Evolutionary conservation across 2,329 filamentous ascomycete genomes (phyloP).

Genomic region (Curvularia spicifera): DNA sequence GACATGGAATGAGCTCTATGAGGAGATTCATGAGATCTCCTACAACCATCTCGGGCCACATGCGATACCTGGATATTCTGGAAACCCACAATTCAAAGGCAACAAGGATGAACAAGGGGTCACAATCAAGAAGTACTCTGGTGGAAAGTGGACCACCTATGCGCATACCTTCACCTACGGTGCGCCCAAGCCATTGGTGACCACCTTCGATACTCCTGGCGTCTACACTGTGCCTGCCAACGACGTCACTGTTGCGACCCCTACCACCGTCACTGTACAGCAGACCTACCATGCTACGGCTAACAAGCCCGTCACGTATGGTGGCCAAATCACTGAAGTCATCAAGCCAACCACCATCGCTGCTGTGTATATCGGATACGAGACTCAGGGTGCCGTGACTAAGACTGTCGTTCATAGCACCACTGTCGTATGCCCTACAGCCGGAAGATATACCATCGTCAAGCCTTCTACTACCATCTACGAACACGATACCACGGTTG

Average conservation of each 20-base stretch:
- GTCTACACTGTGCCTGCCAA: neutral
- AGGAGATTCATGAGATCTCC: neutral
- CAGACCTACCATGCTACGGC: neutral
- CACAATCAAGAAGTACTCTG: neutral
- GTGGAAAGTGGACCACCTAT: neutral
- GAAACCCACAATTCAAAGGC: neutral
- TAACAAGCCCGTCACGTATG: neutral
- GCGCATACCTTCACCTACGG: neutral
- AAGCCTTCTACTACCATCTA: neutral
- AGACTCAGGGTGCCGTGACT: neutral
- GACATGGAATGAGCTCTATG: neutral
- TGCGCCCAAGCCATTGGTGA: neutral
- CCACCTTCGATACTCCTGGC: neutral
- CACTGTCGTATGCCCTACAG: neutral
- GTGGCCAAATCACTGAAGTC: neutral
- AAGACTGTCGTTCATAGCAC: neutral
- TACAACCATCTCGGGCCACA: neutral
- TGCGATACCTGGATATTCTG: neutral
- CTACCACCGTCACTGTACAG: neutral
- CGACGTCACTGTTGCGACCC: neutral
- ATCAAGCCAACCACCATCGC: neutral
- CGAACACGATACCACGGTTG: neutral
- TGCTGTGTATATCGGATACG: neutral
- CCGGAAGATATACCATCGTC: neutral
- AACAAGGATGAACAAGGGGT: neutral